Percentiles rank a stretch among this genome's conserved stretches.
Evolutionary conservation across 2,329 filamentous ascomycete genomes (phyloP).

Genomic region (Zymoseptoria passerinii): DNA sequence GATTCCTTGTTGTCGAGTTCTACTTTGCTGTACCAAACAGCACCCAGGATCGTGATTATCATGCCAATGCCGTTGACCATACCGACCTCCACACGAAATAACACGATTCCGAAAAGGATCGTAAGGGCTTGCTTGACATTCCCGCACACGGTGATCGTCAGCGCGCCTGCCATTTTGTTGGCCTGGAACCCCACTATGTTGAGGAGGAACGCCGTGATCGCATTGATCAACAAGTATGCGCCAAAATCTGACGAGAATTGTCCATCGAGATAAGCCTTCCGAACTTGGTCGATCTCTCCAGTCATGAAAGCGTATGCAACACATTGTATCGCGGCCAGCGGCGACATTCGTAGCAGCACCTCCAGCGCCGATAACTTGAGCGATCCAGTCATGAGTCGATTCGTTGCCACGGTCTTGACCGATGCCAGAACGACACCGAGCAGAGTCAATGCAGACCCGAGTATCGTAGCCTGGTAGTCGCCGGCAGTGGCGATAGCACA

Average conservation of each 20-base stretch:
- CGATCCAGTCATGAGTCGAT: slow-evolving; percentile 55
- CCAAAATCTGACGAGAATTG: slow-evolving; percentile 47
- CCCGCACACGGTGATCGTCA: slow-evolving; percentile 31
- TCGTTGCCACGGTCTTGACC: slow-evolving; percentile 55
- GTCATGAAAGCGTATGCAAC: slow-evolving; percentile 14
- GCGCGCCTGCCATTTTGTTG: slow-evolving; percentile 32
- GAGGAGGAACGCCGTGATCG: slow-evolving; percentile 28
- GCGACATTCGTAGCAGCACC: slow-evolving; percentile 40
- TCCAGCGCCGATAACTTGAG: slow-evolving; percentile 52
- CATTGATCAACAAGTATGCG: slow-evolving; percentile 41
- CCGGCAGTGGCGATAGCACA: slow-evolving; percentile 53
- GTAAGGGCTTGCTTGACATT: slow-evolving; percentile 34
- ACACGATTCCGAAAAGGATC: slow-evolving; percentile 30
- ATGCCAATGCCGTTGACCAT: slow-evolving; percentile 47
- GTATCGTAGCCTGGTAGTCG: slow-evolving; percentile 54
- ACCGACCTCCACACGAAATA: slow-evolving; percentile 30
- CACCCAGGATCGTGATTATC: slow-evolving; percentile 47
- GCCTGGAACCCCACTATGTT: slow-evolving; percentile 32
- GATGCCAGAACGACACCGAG: slow-evolving; percentile 32
- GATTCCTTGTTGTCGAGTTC: slow-evolving; percentile 41
- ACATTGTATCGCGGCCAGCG: slow-evolving; percentile 17
- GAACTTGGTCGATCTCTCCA: slow-evolving; percentile 13
- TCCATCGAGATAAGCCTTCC: slow-evolving; percentile 2
- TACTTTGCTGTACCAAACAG: slow-evolving; percentile 51
- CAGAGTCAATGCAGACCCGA: slow-evolving; percentile 37